phyloP scores from a whole-genome alignment of 2,329 filamentous ascomycete species.

The Thelonectria rubi region DNA sequence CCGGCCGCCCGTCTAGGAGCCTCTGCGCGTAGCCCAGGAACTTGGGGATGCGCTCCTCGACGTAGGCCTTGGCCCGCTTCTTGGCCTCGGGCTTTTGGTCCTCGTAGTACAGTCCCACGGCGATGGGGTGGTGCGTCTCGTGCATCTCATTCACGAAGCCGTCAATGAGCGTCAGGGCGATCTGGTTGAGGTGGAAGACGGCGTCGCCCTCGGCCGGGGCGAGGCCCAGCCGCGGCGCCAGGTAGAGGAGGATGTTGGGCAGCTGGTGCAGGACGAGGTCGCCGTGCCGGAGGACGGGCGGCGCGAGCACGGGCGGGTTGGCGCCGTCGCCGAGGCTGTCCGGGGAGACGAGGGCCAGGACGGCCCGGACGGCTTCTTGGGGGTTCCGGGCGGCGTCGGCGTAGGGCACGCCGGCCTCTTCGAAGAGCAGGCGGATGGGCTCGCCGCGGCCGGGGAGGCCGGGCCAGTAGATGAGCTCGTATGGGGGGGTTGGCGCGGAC shows the following conservation, averaged over 20 bases:
- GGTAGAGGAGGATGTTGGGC: slow-evolving; percentile 76
- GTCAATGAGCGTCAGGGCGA: slow-evolving; percentile 76
- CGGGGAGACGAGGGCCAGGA: slow-evolving; percentile 58
- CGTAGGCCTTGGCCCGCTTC: slow-evolving; percentile 65
- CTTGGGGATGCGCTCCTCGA: slow-evolving; percentile 72
- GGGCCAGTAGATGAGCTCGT: slow-evolving; percentile 78
- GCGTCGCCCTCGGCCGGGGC: slow-evolving; percentile 54
- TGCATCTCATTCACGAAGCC: slow-evolving; percentile 75
- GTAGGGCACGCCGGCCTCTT: slow-evolving; percentile 72
- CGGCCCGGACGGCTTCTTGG: slow-evolving; percentile 59
- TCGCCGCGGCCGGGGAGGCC: slow-evolving; percentile 78
- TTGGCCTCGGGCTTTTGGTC: slow-evolving; percentile 76
- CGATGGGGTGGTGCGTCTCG: slow-evolving; percentile 79
- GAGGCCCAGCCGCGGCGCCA: slow-evolving; percentile 69
- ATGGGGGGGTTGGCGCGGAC: slow-evolving; percentile 51
- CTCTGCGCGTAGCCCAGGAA: slow-evolving; percentile 77
- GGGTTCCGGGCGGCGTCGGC: slow-evolving; percentile 58
- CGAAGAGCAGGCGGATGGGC: slow-evolving; percentile 75
- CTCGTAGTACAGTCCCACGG: slow-evolving; percentile 70
- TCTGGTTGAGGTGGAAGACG: slow-evolving; percentile 67
- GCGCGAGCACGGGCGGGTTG: slow-evolving; percentile 73
- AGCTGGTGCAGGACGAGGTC: slow-evolving; percentile 73
- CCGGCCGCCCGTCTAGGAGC: slow-evolving; percentile 64
- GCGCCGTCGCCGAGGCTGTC: slow-evolving; percentile 57
- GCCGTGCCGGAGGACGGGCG: slow-evolving; percentile 72